Conservation (phyloP, 306 rosid genomes). For the Bauhinia variegata region DNA sequence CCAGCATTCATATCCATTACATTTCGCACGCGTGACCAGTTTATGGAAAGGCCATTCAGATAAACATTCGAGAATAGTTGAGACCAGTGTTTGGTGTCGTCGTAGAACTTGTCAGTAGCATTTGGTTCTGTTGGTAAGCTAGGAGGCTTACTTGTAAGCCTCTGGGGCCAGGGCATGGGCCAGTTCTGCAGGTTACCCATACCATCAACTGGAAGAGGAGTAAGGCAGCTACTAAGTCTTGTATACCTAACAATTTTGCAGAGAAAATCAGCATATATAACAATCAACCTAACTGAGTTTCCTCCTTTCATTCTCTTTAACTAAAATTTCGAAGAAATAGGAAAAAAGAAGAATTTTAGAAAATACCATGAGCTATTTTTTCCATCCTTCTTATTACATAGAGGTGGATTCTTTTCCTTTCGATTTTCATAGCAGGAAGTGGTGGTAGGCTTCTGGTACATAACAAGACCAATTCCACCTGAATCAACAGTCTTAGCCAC, state of each 20-base stretch:
- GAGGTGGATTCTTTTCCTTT: conserved; percentile 56
- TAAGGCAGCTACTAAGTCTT: conserved; percentile 63
- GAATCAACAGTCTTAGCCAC: conserved; percentile 71
- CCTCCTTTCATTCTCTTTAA: conserved; percentile 15
- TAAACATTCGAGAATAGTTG: conserved; percentile 66
- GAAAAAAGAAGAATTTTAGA: conserved; percentile 1
- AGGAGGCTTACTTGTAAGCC: conserved; percentile 75
- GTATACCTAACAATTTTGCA: conserved; percentile 64
- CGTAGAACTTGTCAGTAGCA: conserved; percentile 49
- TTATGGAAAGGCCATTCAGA: conserved; percentile 49
- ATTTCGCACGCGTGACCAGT: conserved; percentile 82
- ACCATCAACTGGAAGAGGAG: conserved; percentile 65
- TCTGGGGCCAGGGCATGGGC: conserved; percentile 88
- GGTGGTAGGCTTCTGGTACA: conserved; percentile 86
- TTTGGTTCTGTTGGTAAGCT: conserved; percentile 57
- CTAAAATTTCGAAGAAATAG: conserved; percentile 8
- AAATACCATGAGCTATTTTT: conserved; percentile 82
- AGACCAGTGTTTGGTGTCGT: conserved; percentile 76
- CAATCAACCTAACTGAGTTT: conserved; percentile 6
- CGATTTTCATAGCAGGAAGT: conserved; percentile 68
- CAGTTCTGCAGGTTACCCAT: conserved; percentile 56
- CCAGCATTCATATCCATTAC: conserved; percentile 97
- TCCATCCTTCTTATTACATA: conserved; percentile 60
- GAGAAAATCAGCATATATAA: conserved; percentile 33
- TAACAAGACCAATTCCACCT: conserved; percentile 85